Conservation (phyloP, 176 grass and related monocot species). For the Musa troglodytarum region DNA sequence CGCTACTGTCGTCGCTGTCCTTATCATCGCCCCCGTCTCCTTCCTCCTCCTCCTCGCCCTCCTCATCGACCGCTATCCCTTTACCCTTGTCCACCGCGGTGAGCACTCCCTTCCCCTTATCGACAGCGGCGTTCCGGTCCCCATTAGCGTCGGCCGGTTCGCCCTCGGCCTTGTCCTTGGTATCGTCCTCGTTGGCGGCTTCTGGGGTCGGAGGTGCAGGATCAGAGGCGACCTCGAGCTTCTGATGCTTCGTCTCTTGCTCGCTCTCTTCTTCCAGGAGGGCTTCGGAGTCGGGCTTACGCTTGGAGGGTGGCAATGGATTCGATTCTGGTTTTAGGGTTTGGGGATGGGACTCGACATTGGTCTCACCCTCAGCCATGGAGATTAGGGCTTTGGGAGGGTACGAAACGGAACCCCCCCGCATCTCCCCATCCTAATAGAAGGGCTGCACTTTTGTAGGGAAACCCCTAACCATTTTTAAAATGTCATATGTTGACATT, state of each 20-base stretch:
- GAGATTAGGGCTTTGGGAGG: neutral
- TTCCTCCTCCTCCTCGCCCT: constrained; percentile 23
- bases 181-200: too few species aligned
- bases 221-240: neutral
- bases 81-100: constrained; percentile 45
- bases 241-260: constrained; percentile 22
- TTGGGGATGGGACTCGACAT: constrained; percentile 24
- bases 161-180: too few species aligned
- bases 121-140: neutral
- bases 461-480: too few species aligned
- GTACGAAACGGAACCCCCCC: too few species aligned
- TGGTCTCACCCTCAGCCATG: constrained; percentile 29
- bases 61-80: constrained; percentile 40
- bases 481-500: too few species aligned
- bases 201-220: neutral
- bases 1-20: neutral
- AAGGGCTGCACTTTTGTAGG: too few species aligned
- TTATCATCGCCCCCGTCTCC: neutral
- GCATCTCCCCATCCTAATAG: too few species aligned
- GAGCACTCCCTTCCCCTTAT: constrained; percentile 18
- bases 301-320: constrained; percentile 15
- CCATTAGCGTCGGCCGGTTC: too few species aligned
- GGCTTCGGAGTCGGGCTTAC: constrained; percentile 27
- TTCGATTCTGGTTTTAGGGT: constrained; percentile 1
- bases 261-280: constrained; percentile 17